phyloP scores from a whole-genome alignment of 768 basidiomycete genomes.

The Tulasnella sp. region DNA sequence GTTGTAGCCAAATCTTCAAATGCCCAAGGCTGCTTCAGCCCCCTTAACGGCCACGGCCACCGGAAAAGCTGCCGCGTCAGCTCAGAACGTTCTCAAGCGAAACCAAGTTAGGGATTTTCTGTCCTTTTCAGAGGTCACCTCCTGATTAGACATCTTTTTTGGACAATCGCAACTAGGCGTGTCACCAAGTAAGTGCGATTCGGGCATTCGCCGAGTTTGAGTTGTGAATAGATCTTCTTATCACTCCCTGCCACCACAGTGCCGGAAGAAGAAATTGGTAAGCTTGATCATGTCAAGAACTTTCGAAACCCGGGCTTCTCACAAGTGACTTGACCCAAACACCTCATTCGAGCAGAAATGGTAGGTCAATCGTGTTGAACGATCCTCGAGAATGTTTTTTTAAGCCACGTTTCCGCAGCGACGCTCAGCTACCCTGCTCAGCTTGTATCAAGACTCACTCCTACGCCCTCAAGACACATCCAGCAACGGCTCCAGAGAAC shows the following conservation, averaged over 20 bases:
- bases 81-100: conserved; percentile 14
- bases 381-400: not conserved
- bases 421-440: conserved; percentile 16
- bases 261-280: conserved; percentile 20
- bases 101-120: conserved; percentile 14
- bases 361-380: not conserved
- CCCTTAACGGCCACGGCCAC: not conserved
- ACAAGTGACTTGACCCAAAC: not conserved
- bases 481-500: not conserved
- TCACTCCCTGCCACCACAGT: not conserved
- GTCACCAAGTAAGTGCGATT: conserved; percentile 14
- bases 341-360: conserved; percentile 15
- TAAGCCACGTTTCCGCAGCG: conserved; percentile 6
- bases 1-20: not conserved
- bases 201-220: not conserved
- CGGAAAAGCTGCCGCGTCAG: not conserved
- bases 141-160: not conserved
- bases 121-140: not conserved
- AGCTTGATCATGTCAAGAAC: conserved; percentile 3
- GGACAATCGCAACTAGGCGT: not conserved
- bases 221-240: not conserved
- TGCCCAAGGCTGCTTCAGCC: conserved; percentile 11
- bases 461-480: conserved; percentile 16
- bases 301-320: not conserved
- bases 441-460: conserved; percentile 16